Base-by-base conservation (phyloP, 306 rosid genomes). In the Begonia peltatifolia region DNA sequence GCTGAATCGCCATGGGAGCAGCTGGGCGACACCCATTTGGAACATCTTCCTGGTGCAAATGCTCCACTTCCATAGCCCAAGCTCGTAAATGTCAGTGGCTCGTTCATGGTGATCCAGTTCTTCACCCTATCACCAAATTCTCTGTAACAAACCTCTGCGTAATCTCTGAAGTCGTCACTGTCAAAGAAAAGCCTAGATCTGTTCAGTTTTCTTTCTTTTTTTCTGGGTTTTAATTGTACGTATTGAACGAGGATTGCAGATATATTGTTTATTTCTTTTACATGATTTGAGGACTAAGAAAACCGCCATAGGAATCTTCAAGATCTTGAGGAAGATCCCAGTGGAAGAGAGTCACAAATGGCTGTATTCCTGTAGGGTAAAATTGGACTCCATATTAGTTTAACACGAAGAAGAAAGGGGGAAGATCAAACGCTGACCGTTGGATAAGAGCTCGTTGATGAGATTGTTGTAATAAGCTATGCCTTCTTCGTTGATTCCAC, bases 321-420 rank as follows among this genome's bases (percentile, higher is more conserved):
- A 87, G 65, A 13, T 68, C 41, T 71, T 78, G 90, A 0, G 96
- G 90, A 62, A 69, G 65, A 60, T 87, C 94, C 84, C 83, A 87
- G 22, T 85, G 87, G 17, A 83, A 81, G 23, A 87, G 23, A 9
- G 96, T 83, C 23, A 66, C 79, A 72, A 47, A 83, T 15, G 82
- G 78, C 18, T 58, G 14, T 1, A 78, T 0, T n/a, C 77, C 85
- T 42, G 25, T 35, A 46, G 7, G 13, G 14, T 20, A 20, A 20
- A 20, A 20, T 20, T 20, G 4, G 23, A 20, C 23, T 20, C 23
- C 2, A 20, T 1, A 20, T 20, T 20, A 20, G 23, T 20, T 20
- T 20, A 20, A 2, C 23, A 12, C 2, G 12, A 12, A 42, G 46
- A 42, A 9, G 46, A 12, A 42, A 42, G 46, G 46, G 0, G 6